Conservation (phyloP, 768 basidiomycete genomes). For the Kwoniella sp. region DNA sequence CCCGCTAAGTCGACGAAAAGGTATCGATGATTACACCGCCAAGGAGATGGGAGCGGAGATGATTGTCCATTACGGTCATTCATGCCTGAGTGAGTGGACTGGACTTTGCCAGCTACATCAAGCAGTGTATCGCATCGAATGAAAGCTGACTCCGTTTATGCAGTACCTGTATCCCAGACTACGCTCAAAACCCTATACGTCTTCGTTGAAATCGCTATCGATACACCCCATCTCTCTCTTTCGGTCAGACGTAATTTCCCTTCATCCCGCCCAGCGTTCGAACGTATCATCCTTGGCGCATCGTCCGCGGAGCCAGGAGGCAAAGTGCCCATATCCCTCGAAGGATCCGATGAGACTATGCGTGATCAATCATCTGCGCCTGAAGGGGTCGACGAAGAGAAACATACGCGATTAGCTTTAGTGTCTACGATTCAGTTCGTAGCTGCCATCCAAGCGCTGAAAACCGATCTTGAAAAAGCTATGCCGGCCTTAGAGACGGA, state of each 20-base stretch:
- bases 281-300: slow-evolving; percentile 65
- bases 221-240: slow-evolving; percentile 76
- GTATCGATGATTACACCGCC: slow-evolving; percentile 93
- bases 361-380: not conserved
- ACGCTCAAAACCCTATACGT: slow-evolving; percentile 93
- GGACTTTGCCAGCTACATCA: no score
- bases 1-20: no score
- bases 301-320: slow-evolving; percentile 54
- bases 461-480: slow-evolving; percentile 67
- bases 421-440: slow-evolving; percentile 99
- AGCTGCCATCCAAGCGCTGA: slow-evolving; percentile 82
- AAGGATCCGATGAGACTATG: slow-evolving; percentile 21
- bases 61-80: slow-evolving; percentile 97
- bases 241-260: slow-evolving; percentile 91
- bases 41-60: slow-evolving; percentile 95
- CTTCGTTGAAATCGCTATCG: slow-evolving; percentile 94
- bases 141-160: not conserved
- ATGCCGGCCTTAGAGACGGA: slow-evolving; percentile 36
- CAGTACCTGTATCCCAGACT: slow-evolving; percentile 94
- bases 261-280: slow-evolving; percentile 68
- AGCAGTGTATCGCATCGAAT: not conserved
- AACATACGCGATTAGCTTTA: slow-evolving; percentile 74
- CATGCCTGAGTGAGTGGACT: slow-evolving; percentile 78
- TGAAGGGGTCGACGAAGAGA: slow-evolving; percentile 17
- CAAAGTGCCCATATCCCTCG: slow-evolving; percentile 62